These are phyloP conservation scores for Durio zibethinus DNA, from an alignment of 345 rosid genomes.

Conservation along the genomic window DNA sequence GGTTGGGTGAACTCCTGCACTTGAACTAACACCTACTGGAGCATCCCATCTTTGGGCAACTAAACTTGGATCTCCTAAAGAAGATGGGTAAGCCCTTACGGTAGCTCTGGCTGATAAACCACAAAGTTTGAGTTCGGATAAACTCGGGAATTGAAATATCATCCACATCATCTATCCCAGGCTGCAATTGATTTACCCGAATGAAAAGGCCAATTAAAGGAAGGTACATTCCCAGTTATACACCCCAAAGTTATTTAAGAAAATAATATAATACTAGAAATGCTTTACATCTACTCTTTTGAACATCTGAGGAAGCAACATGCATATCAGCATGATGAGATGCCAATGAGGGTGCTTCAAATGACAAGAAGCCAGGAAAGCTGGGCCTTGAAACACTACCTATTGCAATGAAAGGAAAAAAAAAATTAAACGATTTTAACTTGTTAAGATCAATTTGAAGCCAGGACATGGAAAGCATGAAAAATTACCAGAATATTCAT, in stretches of 20 bases:
- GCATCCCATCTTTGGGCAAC: not conserved
- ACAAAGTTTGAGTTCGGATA: not conserved
- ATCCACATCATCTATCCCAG: conserved; percentile 27
- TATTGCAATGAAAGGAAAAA: conserved; percentile 15
- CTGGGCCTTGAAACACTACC: conserved; percentile 22
- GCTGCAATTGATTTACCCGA: conserved; percentile 24
- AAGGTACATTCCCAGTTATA: not conserved
- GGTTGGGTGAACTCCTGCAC: conserved; percentile 24
- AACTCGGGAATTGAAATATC: conserved; percentile 2
- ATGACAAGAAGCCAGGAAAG: conserved; percentile 35
- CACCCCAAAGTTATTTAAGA: not conserved
- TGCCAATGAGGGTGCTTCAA: conserved; percentile 25
- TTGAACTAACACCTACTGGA: not conserved
- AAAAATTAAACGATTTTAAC: not conserved
- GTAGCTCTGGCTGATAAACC: not conserved
- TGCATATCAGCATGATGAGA: conserved; percentile 22
- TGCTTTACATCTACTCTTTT: conserved; percentile 32
- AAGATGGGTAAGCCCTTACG: not conserved
- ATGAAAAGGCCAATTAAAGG: not conserved
- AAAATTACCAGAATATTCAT: not conserved
- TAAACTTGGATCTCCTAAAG: not conserved
- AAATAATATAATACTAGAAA: not conserved
- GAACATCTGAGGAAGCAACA: conserved; percentile 28
- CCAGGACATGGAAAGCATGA: not conserved
- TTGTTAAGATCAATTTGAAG: not conserved